phyloP scores from a whole-genome alignment of 192 early-diverging fungal genomes.

The Spizellomyces punctatus region DNA sequence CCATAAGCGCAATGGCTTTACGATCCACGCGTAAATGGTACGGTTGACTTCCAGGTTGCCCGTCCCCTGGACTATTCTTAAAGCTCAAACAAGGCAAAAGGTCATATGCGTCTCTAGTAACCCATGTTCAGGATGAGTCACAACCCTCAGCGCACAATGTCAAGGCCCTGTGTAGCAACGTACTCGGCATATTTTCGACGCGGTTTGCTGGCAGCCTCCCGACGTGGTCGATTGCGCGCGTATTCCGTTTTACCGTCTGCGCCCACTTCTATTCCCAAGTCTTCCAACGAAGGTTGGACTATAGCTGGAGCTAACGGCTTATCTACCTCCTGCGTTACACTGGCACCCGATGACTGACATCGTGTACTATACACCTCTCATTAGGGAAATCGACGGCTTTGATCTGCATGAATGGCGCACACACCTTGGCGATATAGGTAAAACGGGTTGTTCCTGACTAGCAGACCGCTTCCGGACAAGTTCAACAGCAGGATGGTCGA shows the following conservation, averaged over 20 bases:
- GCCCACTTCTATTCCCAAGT: constrained; percentile 14
- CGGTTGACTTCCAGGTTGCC: constrained; percentile 72
- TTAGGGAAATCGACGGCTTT: not conserved
- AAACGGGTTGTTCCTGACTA: not conserved
- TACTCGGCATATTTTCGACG: constrained; percentile 22
- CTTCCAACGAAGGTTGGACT: not conserved
- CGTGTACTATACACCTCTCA: not conserved
- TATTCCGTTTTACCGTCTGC: constrained; percentile 28
- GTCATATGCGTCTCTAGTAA: constrained; percentile 19
- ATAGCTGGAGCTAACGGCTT: not conserved
- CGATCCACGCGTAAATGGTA: constrained; percentile 75
- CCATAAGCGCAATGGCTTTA: constrained; percentile 81
- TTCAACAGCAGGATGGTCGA: too few relatives aligned
- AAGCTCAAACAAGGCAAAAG: constrained; percentile 69
- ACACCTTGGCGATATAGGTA: not conserved
- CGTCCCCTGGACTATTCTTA: constrained; percentile 66
- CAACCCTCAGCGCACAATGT: too few relatives aligned
- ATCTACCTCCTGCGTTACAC: not conserved
- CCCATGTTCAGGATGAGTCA: not conserved
- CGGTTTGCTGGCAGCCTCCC: constrained; percentile 15
- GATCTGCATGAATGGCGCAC: not conserved
- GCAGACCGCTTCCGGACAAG: not conserved
- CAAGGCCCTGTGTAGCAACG: not conserved
- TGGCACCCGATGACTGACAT: not conserved
- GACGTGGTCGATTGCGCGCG: constrained; percentile 18